Evolutionary conservation across 495 filamentous ascomycete genomes (phyloP), one percentile per base, ranked within the genome.

Genomic region (Apiosordaria backusii): DNA sequence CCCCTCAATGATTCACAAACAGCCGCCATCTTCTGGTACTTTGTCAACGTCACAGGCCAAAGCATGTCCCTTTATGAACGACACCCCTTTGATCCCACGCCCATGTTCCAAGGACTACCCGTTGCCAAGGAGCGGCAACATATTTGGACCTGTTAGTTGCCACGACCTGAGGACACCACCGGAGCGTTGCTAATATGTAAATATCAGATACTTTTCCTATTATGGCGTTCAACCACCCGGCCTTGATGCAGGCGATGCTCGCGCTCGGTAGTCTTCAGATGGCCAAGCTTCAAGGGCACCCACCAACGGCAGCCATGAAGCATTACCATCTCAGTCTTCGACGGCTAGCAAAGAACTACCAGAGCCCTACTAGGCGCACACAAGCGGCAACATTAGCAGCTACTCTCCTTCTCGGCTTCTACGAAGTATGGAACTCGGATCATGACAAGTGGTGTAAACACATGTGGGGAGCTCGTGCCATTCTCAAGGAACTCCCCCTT

Each of bases 401-500:
- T 18, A 90, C 92, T 1, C 79, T 97, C n/a, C 78, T 97, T 19
- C 84, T 99, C 23, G 92, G 89, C 1, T 99, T 91, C 71, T 99
- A 97, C 72, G 95, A 98, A 74, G 91, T 97, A 22, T 93, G 93
- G 85, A 89, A 90, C 55, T 95, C 93, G 18, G 95, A 99, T 70
- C 95, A 97, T 71, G 86, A 90, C 60, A 97, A 97, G 76, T 99
- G 95, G 95, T 93, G 91, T 70, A 93, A 87, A 63, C 95, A 99
- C 73, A 82, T 98, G 66, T 85, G 89, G 50, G 95, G 95, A 10
- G 89, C 93, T 15, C 88, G 89, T 57, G 88, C 94, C 63, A 82
- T 99, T 22, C 78, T 98, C 35, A 86, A 85, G 64, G 94, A 97
- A 69, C 88, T 95, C 55, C 90, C 96, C 65, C 93, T 89, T 63